Evolutionary conservation across 768 basidiomycete genomes (phyloP).

Genomic region (Lentinula raphanica): DNA sequence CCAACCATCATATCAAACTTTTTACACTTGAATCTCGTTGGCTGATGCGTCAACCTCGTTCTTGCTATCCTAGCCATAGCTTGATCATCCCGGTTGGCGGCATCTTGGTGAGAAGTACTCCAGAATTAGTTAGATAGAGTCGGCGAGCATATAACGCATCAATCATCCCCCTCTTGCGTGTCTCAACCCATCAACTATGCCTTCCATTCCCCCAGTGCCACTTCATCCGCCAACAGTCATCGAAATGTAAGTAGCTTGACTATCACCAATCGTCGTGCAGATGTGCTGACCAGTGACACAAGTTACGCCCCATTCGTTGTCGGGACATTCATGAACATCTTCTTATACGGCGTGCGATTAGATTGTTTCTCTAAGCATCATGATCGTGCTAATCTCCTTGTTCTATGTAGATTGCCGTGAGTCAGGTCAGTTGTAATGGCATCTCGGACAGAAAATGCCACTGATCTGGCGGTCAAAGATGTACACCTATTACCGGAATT

Average conservation of each 20-base stretch:
- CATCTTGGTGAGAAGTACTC: background rate
- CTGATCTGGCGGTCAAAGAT: background rate
- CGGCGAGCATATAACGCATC: background rate
- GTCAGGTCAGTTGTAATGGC: background rate
- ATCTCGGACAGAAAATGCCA: background rate
- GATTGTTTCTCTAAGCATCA: background rate
- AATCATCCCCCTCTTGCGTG: background rate
- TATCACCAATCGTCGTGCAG: background rate
- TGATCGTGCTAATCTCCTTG: background rate
- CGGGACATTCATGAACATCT: constrained; percentile 4
- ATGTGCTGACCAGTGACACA: background rate
- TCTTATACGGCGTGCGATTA: constrained; percentile 8
- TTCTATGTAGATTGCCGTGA: background rate
- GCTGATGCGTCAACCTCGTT: no score
- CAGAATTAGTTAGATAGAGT: background rate
- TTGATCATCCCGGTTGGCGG: background rate
- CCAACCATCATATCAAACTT: no score
- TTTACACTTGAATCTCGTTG: no score
- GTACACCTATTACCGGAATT: constrained; percentile 5
- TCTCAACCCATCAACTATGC: background rate
- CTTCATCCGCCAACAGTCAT: constrained; percentile 1
- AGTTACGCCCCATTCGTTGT: constrained; percentile 7
- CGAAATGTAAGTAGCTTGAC: background rate
- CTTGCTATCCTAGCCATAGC: background rate
- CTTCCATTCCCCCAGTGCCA: constrained; percentile 1